Base-by-base conservation (phyloP, 192 early-diverging fungal genomes). In the Coemansia sp. region DNA sequence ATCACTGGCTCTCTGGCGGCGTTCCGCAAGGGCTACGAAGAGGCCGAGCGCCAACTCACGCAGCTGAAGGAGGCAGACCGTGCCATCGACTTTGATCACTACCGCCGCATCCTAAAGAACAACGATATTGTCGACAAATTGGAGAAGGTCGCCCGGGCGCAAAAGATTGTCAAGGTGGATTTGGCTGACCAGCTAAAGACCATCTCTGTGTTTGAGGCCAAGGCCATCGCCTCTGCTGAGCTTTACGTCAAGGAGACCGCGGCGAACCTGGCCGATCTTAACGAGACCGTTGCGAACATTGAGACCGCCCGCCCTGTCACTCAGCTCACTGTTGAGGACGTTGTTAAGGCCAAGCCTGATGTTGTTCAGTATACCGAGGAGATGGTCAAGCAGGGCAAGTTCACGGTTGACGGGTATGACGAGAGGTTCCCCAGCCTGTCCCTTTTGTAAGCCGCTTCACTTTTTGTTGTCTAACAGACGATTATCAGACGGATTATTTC, bases 21-120 rank as follows among this genome's bases (percentile, higher is more conserved):
- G 18, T 99, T 99, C 93, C 95, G 96, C 74, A 93, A 96, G 77
- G 91, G 96, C 77, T 96, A 97, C 81, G 91, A 92, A 27, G 96
- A 96, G 83, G 92, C 96, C 54, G 88, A 88, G 72, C 92, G 95
- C 78, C 81, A 90, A 68, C 87, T 98, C 54, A 54, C 76, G 40
- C 93, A 94, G 77, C 90, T 99, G 55, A 87, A 91, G 76, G 93
- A 96, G 74, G 92, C 93, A 51, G 86, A 88, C 71, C 89, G 90
- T 64, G 71, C 89, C 54, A 86, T 99, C 59, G 92, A 98, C 87
- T 98, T 98, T 86, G 92, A 87, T 12, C 85, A 89, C 81, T 99
- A 97, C 88, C 89, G 93, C 63, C 85, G 82, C 52, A 85, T 91
- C n/a, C 88, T 99, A 66, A 93, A 94, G 89, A 99, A 99, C 91